Conservation (phyloP, 164 flowering plant species). For the Annona cherimola region DNA sequence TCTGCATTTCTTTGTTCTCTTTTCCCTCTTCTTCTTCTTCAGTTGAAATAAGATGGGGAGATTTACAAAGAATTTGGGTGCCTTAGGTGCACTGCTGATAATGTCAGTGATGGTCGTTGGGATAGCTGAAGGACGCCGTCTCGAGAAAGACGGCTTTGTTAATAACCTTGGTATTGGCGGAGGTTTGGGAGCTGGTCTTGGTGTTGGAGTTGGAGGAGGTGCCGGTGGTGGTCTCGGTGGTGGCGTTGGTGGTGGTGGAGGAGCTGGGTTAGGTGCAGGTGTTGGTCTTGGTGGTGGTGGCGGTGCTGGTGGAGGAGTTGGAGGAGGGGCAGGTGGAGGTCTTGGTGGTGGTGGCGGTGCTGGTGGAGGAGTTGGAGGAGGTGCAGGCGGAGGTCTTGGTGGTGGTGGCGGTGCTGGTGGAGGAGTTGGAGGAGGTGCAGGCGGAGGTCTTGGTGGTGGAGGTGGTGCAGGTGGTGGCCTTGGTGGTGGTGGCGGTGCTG, state of each 20-base stretch:
- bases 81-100: not conserved
- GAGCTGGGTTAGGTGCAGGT: not conserved
- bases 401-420: not conserved
- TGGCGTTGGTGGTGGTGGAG: not conserved
- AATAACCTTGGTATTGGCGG: slow-evolving; percentile 2
- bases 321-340: not conserved
- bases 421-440: not conserved
- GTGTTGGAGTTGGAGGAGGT: slow-evolving; percentile 1
- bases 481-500: too few relatives aligned
- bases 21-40: not conserved
- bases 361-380: not conserved
- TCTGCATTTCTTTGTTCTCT: not conserved
- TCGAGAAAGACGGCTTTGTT: slow-evolving; percentile 6
- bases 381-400: not conserved
- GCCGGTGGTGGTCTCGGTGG: not conserved
- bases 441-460: not conserved
- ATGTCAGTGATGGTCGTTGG: slow-evolving; percentile 11
- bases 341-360: not conserved
- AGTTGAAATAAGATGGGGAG: slow-evolving; percentile 11
- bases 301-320: slow-evolving; percentile 5
- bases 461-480: not conserved
- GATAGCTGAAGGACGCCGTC: slow-evolving; percentile 14
- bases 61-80: slow-evolving; percentile 3
- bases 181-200: not conserved
- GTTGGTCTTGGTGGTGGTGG: not conserved